These are phyloP conservation scores for Macrolepiota albuminosa DNA, from an alignment of 768 basidiomycete species.

Conservation along the genomic window DNA sequence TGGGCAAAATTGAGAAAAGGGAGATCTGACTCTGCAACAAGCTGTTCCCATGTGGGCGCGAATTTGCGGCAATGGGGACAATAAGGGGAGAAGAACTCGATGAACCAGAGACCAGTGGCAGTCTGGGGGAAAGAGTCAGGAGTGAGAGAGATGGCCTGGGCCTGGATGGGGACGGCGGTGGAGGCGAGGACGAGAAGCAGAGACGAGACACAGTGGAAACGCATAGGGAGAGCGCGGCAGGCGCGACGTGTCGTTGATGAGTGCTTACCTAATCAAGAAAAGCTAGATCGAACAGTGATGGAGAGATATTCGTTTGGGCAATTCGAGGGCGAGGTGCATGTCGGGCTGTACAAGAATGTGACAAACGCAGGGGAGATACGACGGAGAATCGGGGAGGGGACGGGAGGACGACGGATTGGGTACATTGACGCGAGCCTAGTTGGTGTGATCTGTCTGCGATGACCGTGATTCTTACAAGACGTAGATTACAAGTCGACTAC, in stretches of 20 bases:
- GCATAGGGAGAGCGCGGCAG: slow-evolving; percentile 12
- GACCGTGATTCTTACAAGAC: neutral
- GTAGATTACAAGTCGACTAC: slow-evolving; percentile 77
- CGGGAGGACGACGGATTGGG: slow-evolving; percentile 75
- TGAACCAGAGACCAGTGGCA: slow-evolving; percentile 64
- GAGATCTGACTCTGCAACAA: slow-evolving; percentile 48
- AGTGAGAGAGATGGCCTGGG: slow-evolving; percentile 37
- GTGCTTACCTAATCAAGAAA: slow-evolving; percentile 4
- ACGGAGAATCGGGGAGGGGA: slow-evolving; percentile 63
- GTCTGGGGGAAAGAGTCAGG: slow-evolving; percentile 41
- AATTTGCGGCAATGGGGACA: slow-evolving; percentile 79
- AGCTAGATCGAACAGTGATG: slow-evolving; percentile 30
- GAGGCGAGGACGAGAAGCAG: slow-evolving; percentile 26
- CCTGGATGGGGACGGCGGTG: slow-evolving; percentile 27
- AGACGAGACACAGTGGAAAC: slow-evolving; percentile 21
- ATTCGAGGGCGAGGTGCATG: slow-evolving; percentile 44
- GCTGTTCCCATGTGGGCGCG: slow-evolving; percentile 75
- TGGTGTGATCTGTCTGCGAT: slow-evolving; percentile 29
- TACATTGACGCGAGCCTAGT: slow-evolving; percentile 88
- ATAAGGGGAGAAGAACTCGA: slow-evolving; percentile 87
- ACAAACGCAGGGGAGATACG: slow-evolving; percentile 58
- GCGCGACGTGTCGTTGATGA: slow-evolving; percentile 3
- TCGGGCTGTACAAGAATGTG: slow-evolving; percentile 66
- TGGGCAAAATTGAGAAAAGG: slow-evolving; percentile 67
- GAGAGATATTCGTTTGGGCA: slow-evolving; percentile 53